A percentile compares a stretch with the other conserved stretches of the same genome.
phyloP scores from a whole-genome alignment of 148 eudicot genomes.

The Silene conica region DNA sequence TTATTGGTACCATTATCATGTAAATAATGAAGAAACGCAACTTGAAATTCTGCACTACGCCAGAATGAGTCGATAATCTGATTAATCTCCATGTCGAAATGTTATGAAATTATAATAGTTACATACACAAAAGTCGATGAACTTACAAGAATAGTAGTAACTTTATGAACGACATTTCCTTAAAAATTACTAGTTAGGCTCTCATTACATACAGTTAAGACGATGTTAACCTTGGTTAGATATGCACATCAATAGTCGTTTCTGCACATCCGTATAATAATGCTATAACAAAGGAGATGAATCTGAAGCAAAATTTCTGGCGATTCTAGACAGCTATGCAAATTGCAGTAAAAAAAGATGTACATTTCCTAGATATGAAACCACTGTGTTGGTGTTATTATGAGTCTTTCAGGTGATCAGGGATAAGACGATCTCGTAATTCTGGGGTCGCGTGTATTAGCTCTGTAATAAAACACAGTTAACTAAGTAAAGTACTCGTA shows the following conservation, averaged over 20 bases:
- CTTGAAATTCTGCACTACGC: background rate
- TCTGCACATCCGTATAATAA: constrained; percentile 19
- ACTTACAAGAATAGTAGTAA: background rate
- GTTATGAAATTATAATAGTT: constrained; percentile 10
- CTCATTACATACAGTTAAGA: background rate
- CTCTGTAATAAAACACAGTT: background rate
- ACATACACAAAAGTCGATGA: background rate
- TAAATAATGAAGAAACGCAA: no score
- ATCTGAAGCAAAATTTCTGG: constrained; percentile 13
- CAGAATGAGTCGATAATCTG: constrained; percentile 5
- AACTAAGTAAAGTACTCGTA: background rate
- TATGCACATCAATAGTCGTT: constrained; percentile 2
- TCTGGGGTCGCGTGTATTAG: constrained; percentile 11
- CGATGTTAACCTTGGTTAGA: background rate
- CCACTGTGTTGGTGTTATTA: background rate
- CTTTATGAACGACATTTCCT: background rate
- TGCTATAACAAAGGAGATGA: background rate
- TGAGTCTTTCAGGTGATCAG: constrained; percentile 33
- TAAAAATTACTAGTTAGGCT: background rate
- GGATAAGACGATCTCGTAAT: constrained; percentile 1
- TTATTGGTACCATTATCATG: no score
- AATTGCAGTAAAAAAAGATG: constrained; percentile 1
- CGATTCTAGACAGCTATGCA: constrained; percentile 11
- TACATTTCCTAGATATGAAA: constrained; percentile 10
- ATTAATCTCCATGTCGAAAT: constrained; percentile 12